phyloP scores from a whole-genome alignment of 1,284 basidiomycete species.

The Rhodofomes roseus region DNA sequence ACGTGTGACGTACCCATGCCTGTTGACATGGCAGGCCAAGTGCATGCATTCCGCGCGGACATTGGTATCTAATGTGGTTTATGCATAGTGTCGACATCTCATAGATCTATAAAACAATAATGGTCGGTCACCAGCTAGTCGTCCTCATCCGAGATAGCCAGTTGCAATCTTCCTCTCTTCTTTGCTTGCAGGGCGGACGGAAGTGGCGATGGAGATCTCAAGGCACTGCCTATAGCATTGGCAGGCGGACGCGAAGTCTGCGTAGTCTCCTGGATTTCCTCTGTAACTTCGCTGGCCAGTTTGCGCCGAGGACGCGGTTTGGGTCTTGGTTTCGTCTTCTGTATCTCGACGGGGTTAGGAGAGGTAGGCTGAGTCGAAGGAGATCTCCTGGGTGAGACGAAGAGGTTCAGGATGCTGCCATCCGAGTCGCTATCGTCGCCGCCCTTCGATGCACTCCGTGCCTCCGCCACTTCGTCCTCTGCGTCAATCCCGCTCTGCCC shows the following conservation, averaged over 20 bases:
- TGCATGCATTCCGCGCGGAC: too few species aligned
- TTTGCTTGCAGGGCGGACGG: background rate
- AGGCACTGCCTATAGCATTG: background rate
- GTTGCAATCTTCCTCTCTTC: conserved; percentile 6
- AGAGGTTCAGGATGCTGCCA: conserved; percentile 21
- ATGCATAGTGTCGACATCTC: too few species aligned
- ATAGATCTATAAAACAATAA: too few species aligned
- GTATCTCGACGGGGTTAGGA: conserved; percentile 8
- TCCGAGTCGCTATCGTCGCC: conserved; percentile 14
- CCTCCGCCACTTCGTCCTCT: conserved; percentile 11
- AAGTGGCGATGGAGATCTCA: background rate
- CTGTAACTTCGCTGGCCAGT: background rate
- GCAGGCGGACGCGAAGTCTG: background rate
- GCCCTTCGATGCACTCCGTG: conserved; percentile 7
- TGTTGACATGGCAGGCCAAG: too few species aligned
- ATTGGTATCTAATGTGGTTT: too few species aligned
- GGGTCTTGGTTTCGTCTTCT: conserved; percentile 16
- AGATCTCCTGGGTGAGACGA: conserved; percentile 20
- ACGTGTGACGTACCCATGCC: too few species aligned
- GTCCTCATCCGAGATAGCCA: conserved; percentile 7
- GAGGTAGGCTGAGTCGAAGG: conserved; percentile 21
- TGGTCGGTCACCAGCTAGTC: background rate
- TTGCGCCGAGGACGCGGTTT: conserved; percentile 23
- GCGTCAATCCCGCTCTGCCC: conserved; percentile 9
- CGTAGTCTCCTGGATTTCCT: background rate